Percentiles rank a stretch among this genome's conserved stretches.
Conservation (phyloP, 441 rosid species). For the Erodium moschatum region DNA sequence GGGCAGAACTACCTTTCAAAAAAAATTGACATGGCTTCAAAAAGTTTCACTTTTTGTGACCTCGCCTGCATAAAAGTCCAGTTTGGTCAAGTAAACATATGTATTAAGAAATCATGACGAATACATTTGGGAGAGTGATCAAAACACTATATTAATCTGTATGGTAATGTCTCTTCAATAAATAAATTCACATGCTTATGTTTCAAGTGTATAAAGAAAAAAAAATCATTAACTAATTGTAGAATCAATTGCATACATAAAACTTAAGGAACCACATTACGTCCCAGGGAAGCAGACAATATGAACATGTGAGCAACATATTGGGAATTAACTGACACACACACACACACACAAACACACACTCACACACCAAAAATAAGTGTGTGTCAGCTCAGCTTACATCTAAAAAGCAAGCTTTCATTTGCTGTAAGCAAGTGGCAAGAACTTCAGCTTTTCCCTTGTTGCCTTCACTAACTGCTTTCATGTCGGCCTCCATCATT, state of each 20-base stretch:
- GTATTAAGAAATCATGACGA: neutral
- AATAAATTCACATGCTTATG: neutral
- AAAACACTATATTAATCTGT: neutral
- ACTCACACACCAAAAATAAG: neutral
- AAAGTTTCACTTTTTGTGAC: constrained; percentile 60
- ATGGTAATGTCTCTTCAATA: neutral
- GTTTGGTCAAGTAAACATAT: neutral
- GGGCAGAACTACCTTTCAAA: constrained; percentile 57
- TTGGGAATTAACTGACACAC: neutral
- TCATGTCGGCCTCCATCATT: constrained; percentile 90
- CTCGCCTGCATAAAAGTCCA: constrained; percentile 54
- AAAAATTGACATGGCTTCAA: constrained; percentile 84
- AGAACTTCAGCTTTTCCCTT: constrained; percentile 79
- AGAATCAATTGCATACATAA: constrained; percentile 13
- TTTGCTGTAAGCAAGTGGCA: constrained; percentile 80
- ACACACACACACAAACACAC: neutral
- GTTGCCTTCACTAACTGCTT: constrained; percentile 73
- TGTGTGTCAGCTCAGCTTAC: constrained; percentile 43
- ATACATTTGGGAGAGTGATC: neutral
- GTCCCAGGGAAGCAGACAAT: neutral
- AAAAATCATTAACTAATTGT: too few species aligned
- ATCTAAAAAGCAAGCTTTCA: constrained; percentile 96
- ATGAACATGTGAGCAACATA: neutral
- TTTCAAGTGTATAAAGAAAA: neutral
- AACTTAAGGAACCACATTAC: neutral